Conservation (phyloP, 768 basidiomycete species). For the Hygrophorus russula region DNA sequence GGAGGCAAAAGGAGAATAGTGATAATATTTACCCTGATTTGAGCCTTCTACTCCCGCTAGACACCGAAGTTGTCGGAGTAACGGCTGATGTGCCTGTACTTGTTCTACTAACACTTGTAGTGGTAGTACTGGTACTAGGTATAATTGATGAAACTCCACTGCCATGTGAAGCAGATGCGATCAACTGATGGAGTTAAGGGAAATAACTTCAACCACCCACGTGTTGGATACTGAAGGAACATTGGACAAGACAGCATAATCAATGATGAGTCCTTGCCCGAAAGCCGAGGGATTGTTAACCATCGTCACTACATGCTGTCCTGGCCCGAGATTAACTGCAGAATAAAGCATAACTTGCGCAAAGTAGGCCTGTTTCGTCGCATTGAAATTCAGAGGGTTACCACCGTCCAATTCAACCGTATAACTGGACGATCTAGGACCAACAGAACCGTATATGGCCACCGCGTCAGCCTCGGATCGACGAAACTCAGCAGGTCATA, state of each 20-base stretch:
- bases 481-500: background rate
- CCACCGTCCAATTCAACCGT: slow-evolving; percentile 3
- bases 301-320: background rate
- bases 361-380: background rate
- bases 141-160: too few relatives aligned
- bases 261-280: slow-evolving; percentile 2
- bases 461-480: slow-evolving; percentile 1
- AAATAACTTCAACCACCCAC: background rate
- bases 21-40: too few relatives aligned
- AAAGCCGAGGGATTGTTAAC: background rate
- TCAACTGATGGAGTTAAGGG: too few relatives aligned
- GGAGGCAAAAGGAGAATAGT: too few relatives aligned
- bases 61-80: too few relatives aligned
- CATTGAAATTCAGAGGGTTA: background rate
- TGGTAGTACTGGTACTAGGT: too few relatives aligned
- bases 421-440: background rate
- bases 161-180: too few relatives aligned
- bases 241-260: slow-evolving; percentile 4
- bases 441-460: slow-evolving; percentile 3
- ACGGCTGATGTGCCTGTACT: too few relatives aligned
- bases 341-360: slow-evolving; percentile 3
- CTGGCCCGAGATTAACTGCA: slow-evolving; percentile 6
- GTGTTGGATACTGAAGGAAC: background rate
- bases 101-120: too few relatives aligned
- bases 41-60: too few relatives aligned